Percentiles rank a stretch among this genome's conserved stretches.
phyloP scores from a whole-genome alignment of 805 yeast species.

The Myxozyma nipponensis region DNA sequence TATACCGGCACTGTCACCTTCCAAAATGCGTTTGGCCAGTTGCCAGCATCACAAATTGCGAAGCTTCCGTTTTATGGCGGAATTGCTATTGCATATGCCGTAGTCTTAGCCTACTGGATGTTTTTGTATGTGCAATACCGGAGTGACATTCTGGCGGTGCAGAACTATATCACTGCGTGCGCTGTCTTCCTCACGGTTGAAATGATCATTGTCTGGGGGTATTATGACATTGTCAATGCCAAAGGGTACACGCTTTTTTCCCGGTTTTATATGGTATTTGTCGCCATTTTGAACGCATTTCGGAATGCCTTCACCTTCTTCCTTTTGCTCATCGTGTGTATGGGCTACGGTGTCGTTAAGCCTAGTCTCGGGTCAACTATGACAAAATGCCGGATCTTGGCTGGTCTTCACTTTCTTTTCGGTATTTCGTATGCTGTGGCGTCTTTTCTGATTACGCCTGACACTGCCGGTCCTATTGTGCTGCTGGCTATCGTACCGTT shows the following conservation, averaged over 20 bases:
- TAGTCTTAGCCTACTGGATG: constrained; percentile 74
- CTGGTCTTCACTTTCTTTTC: constrained; percentile 53
- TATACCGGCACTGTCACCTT: constrained; percentile 72
- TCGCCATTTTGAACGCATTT: constrained; percentile 73
- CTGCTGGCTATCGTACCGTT: constrained; percentile 68
- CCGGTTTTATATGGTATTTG: constrained; percentile 69
- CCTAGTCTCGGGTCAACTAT: constrained; percentile 78
- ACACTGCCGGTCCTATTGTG: constrained; percentile 46
- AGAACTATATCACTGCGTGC: constrained; percentile 83
- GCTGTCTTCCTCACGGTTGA: constrained; percentile 78
- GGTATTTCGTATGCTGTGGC: constrained; percentile 52
- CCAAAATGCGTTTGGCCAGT: constrained; percentile 87
- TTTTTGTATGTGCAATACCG: constrained; percentile 83
- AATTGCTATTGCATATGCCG: constrained; percentile 76
- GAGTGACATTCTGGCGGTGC: constrained; percentile 82
- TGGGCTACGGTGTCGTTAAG: constrained; percentile 89
- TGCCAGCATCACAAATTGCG: constrained; percentile 88
- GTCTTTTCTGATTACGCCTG: constrained; percentile 50
- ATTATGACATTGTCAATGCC: constrained; percentile 76
- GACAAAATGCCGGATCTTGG: constrained; percentile 63
- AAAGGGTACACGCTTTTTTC: constrained; percentile 52
- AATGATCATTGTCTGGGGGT: constrained; percentile 84
- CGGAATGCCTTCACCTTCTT: constrained; percentile 87
- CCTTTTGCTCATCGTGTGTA: constrained; percentile 72
- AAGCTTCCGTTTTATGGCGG: constrained; percentile 85